phyloP scores from a whole-genome alignment of 805 yeast species.

The Hanseniaspora clermontiae region DNA sequence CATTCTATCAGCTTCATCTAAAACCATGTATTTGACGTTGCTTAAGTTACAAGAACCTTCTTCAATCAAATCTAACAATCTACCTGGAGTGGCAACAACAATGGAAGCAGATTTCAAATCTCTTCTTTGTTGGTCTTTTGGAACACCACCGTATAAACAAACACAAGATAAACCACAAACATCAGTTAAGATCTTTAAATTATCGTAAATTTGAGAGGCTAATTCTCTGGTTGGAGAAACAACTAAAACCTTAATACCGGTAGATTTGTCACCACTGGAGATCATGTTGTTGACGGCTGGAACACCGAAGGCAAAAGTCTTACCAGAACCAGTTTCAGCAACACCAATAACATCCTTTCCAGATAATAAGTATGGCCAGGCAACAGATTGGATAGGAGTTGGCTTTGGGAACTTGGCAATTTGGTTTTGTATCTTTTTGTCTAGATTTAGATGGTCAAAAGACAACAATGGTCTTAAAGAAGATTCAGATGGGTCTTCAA shows the following conservation, averaged over 20 bases:
- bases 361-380: conserved; percentile 81
- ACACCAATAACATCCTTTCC: conserved; percentile 88
- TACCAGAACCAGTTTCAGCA: conserved; percentile 97
- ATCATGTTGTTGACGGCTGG: conserved; percentile 76
- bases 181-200: conserved; percentile 51
- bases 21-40: conserved; percentile 60
- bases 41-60: conserved; percentile 71
- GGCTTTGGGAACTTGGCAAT: conserved; percentile 73
- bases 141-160: conserved; percentile 94
- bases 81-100: conserved; percentile 97
- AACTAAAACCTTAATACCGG: conserved; percentile 61
- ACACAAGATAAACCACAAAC: conserved; percentile 55
- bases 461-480: conserved; percentile 55
- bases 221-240: conserved; percentile 96
- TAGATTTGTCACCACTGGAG: conserved; percentile 22
- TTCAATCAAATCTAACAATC: conserved; percentile 77
- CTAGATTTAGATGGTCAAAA: conserved; percentile 49
- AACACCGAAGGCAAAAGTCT: conserved; percentile 92
- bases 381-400: conserved; percentile 86
- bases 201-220: conserved; percentile 86
- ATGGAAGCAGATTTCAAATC: conserved; percentile 56
- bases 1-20: conserved; percentile 99
- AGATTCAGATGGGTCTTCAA: conserved; percentile 52
- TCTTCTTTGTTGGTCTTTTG: conserved; percentile 79
- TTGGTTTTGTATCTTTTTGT: conserved; percentile 43